phyloP scores from a whole-genome alignment of 352 stramenopile species.

The Pythium pyrilobum region DNA sequence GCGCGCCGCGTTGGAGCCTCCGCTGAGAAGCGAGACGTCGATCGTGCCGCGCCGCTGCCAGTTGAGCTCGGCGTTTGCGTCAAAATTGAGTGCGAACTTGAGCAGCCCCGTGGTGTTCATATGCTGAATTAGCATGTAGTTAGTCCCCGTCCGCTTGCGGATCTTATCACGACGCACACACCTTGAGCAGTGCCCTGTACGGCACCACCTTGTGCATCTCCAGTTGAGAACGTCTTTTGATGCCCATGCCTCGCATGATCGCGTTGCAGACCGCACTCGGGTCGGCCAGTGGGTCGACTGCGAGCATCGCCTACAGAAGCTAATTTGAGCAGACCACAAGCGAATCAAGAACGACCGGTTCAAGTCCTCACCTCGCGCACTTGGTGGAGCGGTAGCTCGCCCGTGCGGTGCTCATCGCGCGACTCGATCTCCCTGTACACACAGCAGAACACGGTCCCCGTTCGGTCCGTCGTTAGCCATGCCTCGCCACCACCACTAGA shows the following conservation, averaged over 20 bases:
- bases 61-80: slow-evolving; percentile 51
- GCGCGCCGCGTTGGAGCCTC: background rate
- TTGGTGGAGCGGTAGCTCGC: slow-evolving; percentile 31
- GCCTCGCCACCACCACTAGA: too few relatives aligned
- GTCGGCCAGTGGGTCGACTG: slow-evolving; percentile 49
- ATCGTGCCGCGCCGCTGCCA: slow-evolving; percentile 19
- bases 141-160: too few relatives aligned
- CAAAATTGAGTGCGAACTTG: slow-evolving; percentile 77
- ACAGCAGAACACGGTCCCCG: too few relatives aligned
- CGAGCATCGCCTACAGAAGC: slow-evolving; percentile 30
- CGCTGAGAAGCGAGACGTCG: background rate
- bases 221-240: slow-evolving; percentile 38
- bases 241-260: slow-evolving; percentile 34
- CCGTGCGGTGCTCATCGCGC: slow-evolving; percentile 35
- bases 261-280: slow-evolving; percentile 20
- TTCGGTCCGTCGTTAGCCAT: too few relatives aligned
- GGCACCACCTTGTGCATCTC: slow-evolving; percentile 45
- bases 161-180: too few relatives aligned
- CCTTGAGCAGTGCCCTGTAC: slow-evolving; percentile 51
- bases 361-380: slow-evolving; percentile 3
- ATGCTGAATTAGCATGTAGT: slow-evolving; percentile 35
- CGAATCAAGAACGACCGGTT: too few relatives aligned
- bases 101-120: slow-evolving; percentile 66
- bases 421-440: slow-evolving; percentile 50
- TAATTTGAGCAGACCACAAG: too few relatives aligned